These are phyloP conservation scores for Phoenix roebelenii DNA, from an alignment of 176 grass and related monocot species.

Conservation along the genomic window DNA sequence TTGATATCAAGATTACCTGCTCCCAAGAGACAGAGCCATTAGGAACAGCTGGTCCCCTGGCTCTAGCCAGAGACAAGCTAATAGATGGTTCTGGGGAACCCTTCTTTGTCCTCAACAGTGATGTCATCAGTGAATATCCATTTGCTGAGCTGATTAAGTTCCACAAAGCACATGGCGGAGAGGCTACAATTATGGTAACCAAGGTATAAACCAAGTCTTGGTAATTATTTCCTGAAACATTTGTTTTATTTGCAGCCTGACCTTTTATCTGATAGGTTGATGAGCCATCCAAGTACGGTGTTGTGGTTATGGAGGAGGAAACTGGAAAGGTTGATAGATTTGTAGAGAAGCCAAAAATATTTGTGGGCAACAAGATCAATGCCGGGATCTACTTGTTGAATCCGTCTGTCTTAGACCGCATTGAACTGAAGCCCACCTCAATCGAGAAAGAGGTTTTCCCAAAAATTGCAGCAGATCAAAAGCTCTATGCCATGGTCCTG, in stretches of 20 bases:
- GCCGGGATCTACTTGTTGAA: slow-evolving; percentile 12
- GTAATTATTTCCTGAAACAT: too few species aligned
- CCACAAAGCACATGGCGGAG: background rate
- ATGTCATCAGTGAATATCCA: slow-evolving; percentile 6
- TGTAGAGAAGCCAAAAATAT: slow-evolving; percentile 4
- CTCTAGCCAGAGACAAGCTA: slow-evolving; percentile 4
- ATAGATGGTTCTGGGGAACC: background rate
- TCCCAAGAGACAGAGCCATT: slow-evolving; percentile 1
- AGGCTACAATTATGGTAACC: slow-evolving; percentile 14
- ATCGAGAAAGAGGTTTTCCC: slow-evolving; percentile 14
- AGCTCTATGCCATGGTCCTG: slow-evolving; percentile 7
- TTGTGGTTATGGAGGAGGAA: slow-evolving; percentile 8
- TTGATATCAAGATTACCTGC: slow-evolving; percentile 5
- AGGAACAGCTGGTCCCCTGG: slow-evolving; percentile 5
- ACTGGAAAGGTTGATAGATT: slow-evolving; percentile 10
- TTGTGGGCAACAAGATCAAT: slow-evolving; percentile 10
- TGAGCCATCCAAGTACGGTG: slow-evolving; percentile 12
- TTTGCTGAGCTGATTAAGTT: background rate
- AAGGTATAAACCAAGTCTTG: background rate
- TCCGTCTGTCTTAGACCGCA: slow-evolving; percentile 2
- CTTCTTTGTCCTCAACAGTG: slow-evolving; percentile 11
- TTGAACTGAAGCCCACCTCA: slow-evolving; percentile 4
- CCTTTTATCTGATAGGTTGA: background rate
- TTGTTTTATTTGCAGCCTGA: too few species aligned
- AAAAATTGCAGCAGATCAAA: background rate